These are phyloP conservation scores for Diplodia seriata DNA, from an alignment of 2,329 filamentous ascomycete genomes.

Conservation along the genomic window DNA sequence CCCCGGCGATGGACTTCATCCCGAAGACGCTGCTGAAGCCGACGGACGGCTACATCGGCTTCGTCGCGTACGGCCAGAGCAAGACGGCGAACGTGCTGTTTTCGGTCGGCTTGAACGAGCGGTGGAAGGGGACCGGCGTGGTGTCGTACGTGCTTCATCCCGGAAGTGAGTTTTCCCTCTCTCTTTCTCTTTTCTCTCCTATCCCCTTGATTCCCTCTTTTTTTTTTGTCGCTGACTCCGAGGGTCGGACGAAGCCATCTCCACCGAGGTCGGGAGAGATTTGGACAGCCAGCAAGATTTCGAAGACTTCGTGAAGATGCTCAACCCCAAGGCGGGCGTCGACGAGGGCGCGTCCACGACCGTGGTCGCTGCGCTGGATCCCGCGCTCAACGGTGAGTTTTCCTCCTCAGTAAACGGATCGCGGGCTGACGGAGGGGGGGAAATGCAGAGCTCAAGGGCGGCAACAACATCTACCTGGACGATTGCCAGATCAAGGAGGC, in stretches of 20 bases:
- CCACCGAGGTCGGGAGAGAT: not conserved
- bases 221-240: not conserved
- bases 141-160: constrained; percentile 43
- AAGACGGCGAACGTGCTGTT: constrained; percentile 43
- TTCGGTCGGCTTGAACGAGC: constrained; percentile 38
- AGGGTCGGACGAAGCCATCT: not conserved
- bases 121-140: constrained; percentile 38
- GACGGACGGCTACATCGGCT: constrained; percentile 23
- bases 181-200: too few species aligned
- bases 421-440: not conserved
- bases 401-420: not conserved
- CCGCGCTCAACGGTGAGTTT: constrained; percentile 35
- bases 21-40: not conserved
- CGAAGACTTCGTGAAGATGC: not conserved
- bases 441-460: constrained; percentile 36
- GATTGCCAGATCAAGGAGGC: constrained; percentile 38
- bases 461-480: constrained; percentile 37
- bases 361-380: constrained; percentile 43
- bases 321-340: constrained; percentile 35
- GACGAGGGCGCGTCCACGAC: constrained; percentile 44
- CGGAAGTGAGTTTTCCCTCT: constrained; percentile 32
- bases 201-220: not conserved
- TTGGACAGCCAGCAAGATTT: not conserved
- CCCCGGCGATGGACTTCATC: not conserved
- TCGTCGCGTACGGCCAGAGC: constrained; percentile 37